A percentile compares a stretch with the other conserved stretches of the same genome.
Conservation (phyloP, 805 yeast genomes). For the Alloascoidea africana region DNA sequence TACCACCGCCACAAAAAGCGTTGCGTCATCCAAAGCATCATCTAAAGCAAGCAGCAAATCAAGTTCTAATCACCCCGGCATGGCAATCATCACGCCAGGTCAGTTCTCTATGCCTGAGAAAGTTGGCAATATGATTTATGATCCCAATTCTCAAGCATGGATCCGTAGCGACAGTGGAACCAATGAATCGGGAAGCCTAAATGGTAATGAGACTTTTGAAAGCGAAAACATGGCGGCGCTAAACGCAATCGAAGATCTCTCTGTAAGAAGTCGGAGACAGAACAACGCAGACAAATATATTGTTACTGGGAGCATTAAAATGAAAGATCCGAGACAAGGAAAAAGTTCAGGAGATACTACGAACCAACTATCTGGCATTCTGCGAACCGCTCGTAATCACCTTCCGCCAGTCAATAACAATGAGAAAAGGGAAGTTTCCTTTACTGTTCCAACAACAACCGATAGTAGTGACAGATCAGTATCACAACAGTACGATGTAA, state of each 20-base stretch:
- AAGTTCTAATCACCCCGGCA: no score
- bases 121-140: not conserved
- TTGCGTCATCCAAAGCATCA: not conserved
- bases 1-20: not conserved
- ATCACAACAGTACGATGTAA: slow-evolving; percentile 16
- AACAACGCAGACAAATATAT: not conserved
- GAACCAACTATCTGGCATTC: not conserved
- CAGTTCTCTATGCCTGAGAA: not conserved
- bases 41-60: not conserved
- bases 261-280: not conserved
- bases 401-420: not conserved
- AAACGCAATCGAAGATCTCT: slow-evolving; percentile 1
- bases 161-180: not conserved
- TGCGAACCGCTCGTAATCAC: not conserved
- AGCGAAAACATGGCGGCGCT: no score
- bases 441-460: no score
- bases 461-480: slow-evolving; percentile 2
- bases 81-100: slow-evolving; percentile 1
- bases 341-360: no score
- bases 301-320: not conserved
- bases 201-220: not conserved
- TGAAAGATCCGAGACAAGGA: no score
- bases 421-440: not conserved
- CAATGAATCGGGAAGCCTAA: not conserved
- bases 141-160: slow-evolving; percentile 1